A percentile compares a stretch with the other conserved stretches of the same genome.
Conservation (phyloP, 495 filamentous ascomycete genomes). For the Jackrogersella multiformis region DNA sequence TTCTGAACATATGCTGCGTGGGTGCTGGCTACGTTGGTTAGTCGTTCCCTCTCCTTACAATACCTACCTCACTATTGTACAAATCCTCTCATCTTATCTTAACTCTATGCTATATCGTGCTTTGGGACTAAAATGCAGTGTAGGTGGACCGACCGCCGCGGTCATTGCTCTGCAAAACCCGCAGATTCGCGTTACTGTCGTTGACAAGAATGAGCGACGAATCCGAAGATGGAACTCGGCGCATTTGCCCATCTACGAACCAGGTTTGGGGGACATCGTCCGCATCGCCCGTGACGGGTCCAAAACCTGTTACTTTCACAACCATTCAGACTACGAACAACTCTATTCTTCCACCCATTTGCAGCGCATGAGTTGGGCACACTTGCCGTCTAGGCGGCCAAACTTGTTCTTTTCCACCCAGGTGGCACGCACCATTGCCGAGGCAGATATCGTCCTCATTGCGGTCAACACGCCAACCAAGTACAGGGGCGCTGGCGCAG, state of each 20-base stretch:
- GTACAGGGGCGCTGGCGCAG: constrained; percentile 72
- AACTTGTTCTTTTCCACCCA: constrained; percentile 81
- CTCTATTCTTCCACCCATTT: constrained; percentile 9
- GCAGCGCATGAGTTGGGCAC: constrained; percentile 17
- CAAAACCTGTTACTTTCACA: constrained; percentile 42
- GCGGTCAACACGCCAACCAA: constrained; percentile 88
- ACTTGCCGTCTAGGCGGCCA: constrained; percentile 50
- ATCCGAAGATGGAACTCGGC: constrained; percentile 77
- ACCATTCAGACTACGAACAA: constrained; percentile 34
- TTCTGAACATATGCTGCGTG: constrained; percentile 69
- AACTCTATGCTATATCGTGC: not conserved
- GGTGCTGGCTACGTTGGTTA: constrained; percentile 72
- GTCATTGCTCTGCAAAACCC: constrained; percentile 79
- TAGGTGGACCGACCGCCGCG: constrained; percentile 79
- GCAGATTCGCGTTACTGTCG: constrained; percentile 71
- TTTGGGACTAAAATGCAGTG: constrained; percentile 4
- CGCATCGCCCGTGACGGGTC: constrained; percentile 68
- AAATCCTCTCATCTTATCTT: not conserved
- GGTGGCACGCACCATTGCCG: constrained; percentile 65
- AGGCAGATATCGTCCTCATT: constrained; percentile 80
- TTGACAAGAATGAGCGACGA: constrained; percentile 71
- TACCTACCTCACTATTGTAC: not conserved
- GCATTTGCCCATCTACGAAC: constrained; percentile 81
- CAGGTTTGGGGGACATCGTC: constrained; percentile 74
- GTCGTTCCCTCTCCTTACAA: constrained; percentile 31